phyloP scores from a whole-genome alignment of 805 yeast species.

The Candida oleophila region DNA sequence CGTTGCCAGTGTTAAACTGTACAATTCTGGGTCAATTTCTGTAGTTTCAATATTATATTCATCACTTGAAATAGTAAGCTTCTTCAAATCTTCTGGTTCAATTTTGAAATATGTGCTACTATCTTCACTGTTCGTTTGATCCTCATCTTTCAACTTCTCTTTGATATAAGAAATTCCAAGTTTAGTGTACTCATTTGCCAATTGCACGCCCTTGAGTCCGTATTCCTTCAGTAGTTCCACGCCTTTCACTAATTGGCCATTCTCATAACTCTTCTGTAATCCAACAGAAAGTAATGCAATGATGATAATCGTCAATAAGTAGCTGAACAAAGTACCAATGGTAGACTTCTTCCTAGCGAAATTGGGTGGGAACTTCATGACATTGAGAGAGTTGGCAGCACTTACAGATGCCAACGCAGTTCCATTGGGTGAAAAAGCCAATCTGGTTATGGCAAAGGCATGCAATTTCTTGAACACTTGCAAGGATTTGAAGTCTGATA shows the following conservation, averaged over 20 bases:
- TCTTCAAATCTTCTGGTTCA: constrained; percentile 1
- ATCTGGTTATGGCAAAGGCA: constrained; percentile 72
- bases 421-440: constrained; percentile 69
- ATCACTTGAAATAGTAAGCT: constrained; percentile 4
- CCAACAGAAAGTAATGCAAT: constrained; percentile 30
- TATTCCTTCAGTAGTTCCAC: constrained; percentile 18
- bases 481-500: constrained; percentile 50
- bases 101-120: constrained; percentile 20
- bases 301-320: constrained; percentile 32
- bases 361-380: constrained; percentile 57
- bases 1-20: neutral
- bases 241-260: constrained; percentile 31
- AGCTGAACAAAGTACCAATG: constrained; percentile 32
- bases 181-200: constrained; percentile 6
- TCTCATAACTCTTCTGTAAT: constrained; percentile 34
- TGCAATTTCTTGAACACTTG: constrained; percentile 63
- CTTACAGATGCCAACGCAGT: constrained; percentile 67
- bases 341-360: constrained; percentile 41
- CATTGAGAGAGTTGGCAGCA: constrained; percentile 71
- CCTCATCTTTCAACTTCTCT: constrained; percentile 25
- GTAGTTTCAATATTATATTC: neutral
- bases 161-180: constrained; percentile 23
- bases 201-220: constrained; percentile 9
- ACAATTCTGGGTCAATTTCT: neutral
- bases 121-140: constrained; percentile 19